Conservation (phyloP, 495 filamentous ascomycete species). For the Astrothelium macrocarpum region DNA sequence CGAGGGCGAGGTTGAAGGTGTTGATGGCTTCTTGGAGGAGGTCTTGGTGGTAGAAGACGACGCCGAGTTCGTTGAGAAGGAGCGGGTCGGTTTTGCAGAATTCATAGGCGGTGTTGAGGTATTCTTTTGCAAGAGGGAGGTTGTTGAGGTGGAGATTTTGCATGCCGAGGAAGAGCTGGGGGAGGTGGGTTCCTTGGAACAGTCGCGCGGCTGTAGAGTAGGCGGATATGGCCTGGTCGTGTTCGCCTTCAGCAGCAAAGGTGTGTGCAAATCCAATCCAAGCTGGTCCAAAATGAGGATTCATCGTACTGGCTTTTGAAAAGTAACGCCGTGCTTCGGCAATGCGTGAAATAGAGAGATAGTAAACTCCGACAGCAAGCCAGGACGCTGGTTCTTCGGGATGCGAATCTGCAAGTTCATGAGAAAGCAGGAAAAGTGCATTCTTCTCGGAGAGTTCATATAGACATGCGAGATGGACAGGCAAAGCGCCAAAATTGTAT, state of each 20-base stretch:
- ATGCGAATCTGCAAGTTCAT: constrained; percentile 85
- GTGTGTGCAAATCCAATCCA: constrained; percentile 99
- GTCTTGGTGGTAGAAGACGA: constrained; percentile 88
- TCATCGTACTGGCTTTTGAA: constrained; percentile 92
- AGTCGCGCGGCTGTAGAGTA: constrained; percentile 93
- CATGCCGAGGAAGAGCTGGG: constrained; percentile 96
- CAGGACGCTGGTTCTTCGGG: constrained; percentile 86
- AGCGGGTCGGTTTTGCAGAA: constrained; percentile 74
- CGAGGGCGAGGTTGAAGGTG: constrained; percentile 65
- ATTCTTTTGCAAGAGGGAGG: constrained; percentile 90
- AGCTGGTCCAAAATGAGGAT: constrained; percentile 92
- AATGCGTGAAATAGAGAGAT: constrained; percentile 78
- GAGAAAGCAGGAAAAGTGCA: constrained; percentile 82
- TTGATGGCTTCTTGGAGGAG: constrained; percentile 59
- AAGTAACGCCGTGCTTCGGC: constrained; percentile 92
- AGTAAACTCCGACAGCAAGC: constrained; percentile 92
- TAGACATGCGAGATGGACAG: constrained; percentile 83
- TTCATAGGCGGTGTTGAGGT: constrained; percentile 74
- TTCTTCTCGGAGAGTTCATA: constrained; percentile 82
- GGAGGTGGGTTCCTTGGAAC: constrained; percentile 94
- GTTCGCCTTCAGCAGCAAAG: constrained; percentile 98
- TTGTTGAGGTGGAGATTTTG: constrained; percentile 95
- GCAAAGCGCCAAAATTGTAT: constrained; percentile 83
- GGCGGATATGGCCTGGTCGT: constrained; percentile 95
- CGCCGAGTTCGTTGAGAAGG: constrained; percentile 88